Conservation (phyloP, 495 filamentous ascomycete genomes). For the Penicillium steckii region DNA sequence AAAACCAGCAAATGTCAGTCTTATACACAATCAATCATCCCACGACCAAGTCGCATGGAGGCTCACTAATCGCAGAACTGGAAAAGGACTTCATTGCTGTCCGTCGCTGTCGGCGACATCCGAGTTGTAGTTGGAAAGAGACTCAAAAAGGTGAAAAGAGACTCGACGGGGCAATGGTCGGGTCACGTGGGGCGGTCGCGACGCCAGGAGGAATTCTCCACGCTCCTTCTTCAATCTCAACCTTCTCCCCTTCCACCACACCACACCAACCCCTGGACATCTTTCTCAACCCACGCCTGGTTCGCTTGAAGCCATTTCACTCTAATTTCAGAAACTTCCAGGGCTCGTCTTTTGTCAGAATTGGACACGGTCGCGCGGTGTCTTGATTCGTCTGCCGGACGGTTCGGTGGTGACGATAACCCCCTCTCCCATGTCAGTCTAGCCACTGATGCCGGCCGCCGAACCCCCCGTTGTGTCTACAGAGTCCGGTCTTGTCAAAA, state of each 20-base stretch:
- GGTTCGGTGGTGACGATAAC: constrained; percentile 42
- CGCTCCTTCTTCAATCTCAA: constrained; percentile 31
- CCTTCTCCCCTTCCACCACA: constrained; percentile 24
- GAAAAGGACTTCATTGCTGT: constrained; percentile 52
- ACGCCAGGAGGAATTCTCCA: constrained; percentile 30
- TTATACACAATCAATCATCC: not conserved
- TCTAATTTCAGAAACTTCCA: not conserved
- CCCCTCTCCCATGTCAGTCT: constrained; percentile 35
- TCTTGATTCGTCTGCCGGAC: constrained; percentile 35
- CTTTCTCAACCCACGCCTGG: constrained; percentile 1
- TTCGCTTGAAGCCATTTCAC: constrained; percentile 4
- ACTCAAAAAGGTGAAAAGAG: not conserved
- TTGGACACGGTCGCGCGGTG: constrained; percentile 30
- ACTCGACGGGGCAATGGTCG: not conserved
- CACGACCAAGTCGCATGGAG: not conserved
- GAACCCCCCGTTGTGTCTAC: constrained; percentile 69
- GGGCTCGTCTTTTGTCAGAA: constrained; percentile 17
- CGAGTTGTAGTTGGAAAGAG: constrained; percentile 8
- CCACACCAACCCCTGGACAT: constrained; percentile 6
- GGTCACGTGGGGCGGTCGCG: not conserved
- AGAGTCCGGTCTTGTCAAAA: constrained; percentile 75
- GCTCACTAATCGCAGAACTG: constrained; percentile 58
- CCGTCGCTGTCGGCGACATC: constrained; percentile 19
- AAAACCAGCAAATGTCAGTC: not conserved
- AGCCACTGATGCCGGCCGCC: constrained; percentile 77